phyloP scores from a whole-genome alignment of 1,139 yeast genomes.

The Pneumocystis canis region DNA sequence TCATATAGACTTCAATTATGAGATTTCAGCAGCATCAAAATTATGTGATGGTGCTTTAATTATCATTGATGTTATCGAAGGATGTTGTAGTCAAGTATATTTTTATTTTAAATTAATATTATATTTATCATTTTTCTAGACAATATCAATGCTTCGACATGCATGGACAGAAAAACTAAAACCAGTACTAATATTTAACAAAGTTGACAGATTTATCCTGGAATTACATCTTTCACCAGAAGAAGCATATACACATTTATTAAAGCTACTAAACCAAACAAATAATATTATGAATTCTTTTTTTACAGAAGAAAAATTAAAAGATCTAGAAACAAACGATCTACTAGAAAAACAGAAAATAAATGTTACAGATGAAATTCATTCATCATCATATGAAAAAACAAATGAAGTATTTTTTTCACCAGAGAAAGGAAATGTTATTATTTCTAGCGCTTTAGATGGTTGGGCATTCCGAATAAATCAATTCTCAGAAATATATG shows the following conservation, averaged over 20 bases:
- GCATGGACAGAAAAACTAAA: constrained; percentile 88
- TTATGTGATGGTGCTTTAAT: constrained; percentile 95
- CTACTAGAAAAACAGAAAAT: constrained; percentile 44
- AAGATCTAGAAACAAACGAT: constrained; percentile 25
- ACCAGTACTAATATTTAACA: constrained; percentile 82
- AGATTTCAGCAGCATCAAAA: constrained; percentile 89
- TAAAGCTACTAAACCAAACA: constrained; percentile 74
- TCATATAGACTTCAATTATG: constrained; percentile 91
- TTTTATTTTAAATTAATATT: not conserved
- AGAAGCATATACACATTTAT: constrained; percentile 74
- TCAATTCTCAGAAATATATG: constrained; percentile 78
- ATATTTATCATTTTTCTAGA: constrained; percentile 33
- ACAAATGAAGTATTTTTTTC: constrained; percentile 82
- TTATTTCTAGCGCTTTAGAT: constrained; percentile 86
- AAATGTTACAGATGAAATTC: constrained; percentile 4
- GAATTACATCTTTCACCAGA: constrained; percentile 70
- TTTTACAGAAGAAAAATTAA: constrained; percentile 86
- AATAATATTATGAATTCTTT: constrained; percentile 90
- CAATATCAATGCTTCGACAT: constrained; percentile 85
- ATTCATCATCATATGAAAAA: constrained; percentile 52
- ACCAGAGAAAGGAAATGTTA: constrained; percentile 81
- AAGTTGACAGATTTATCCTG: constrained; percentile 70
- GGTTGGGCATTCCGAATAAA: constrained; percentile 95
- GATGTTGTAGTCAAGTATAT: constrained; percentile 55
- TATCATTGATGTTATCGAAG: constrained; percentile 91